A percentile compares a stretch with the other conserved stretches of the same genome.
These are phyloP conservation scores for Scalesia atractyloides DNA, from an alignment of 129 eudicot species.

Conservation along the genomic window DNA sequence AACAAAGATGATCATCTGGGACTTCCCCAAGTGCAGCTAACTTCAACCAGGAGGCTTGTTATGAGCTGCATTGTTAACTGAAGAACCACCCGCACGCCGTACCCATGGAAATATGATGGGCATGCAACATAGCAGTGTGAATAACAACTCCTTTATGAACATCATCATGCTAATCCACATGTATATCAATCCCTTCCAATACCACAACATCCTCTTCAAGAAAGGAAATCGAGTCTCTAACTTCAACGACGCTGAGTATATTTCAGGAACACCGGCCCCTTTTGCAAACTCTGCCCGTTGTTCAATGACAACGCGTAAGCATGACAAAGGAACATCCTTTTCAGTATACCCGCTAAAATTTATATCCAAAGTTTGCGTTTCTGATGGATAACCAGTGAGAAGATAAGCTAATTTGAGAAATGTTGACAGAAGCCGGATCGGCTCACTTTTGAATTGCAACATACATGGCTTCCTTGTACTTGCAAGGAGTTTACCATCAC, in stretches of 20 bases:
- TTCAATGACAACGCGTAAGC: conserved; percentile 65
- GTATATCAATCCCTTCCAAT: conserved; percentile 67
- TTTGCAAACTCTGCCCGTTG: conserved; percentile 70
- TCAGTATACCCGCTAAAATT: conserved; percentile 60
- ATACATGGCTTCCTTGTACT: conserved; percentile 71
- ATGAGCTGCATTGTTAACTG: conserved; percentile 4
- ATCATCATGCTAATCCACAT: conserved; percentile 59
- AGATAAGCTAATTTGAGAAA: conserved; percentile 64
- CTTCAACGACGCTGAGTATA: conserved; percentile 60
- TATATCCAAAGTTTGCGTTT: conserved; percentile 66
- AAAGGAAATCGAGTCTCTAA: conserved; percentile 78
- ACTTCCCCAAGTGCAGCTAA: conserved; percentile 19
- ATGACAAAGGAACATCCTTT: conserved; percentile 49
- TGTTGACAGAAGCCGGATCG: conserved; percentile 66
- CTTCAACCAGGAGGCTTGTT: conserved; percentile 33
- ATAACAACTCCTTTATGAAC: conserved; percentile 61
- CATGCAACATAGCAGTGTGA: conserved; percentile 63
- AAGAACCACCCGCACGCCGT: conserved; percentile 39
- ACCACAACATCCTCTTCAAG: conserved; percentile 68
- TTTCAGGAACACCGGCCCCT: conserved; percentile 80
- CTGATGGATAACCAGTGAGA: conserved; percentile 72
- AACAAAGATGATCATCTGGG: conserved; percentile 19
- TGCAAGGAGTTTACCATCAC: conserved; percentile 54
- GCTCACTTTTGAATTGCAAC: conserved; percentile 68
- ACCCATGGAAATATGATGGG: conserved; percentile 55